Evolutionary conservation across 192 early-diverging fungal species (phyloP).

Genomic region (Dissophora globulifera): DNA sequence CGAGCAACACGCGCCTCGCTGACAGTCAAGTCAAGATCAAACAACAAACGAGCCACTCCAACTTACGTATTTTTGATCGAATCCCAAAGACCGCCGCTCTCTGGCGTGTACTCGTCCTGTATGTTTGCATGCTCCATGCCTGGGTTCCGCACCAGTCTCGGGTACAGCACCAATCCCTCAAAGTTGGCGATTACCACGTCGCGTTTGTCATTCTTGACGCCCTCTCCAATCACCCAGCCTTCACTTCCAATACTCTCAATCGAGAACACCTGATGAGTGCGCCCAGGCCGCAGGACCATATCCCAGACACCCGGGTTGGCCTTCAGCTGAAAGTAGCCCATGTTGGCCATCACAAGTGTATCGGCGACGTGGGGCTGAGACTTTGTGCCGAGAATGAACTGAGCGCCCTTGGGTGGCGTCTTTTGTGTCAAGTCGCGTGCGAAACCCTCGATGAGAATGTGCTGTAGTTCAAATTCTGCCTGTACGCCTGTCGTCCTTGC

Average conservation of each 20-base stretch:
- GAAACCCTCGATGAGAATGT: slow-evolving; percentile 94
- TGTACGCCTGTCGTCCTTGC: slow-evolving; percentile 62
- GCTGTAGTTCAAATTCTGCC: slow-evolving; percentile 80
- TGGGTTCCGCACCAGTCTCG: slow-evolving; percentile 78
- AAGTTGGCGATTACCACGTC: slow-evolving; percentile 79
- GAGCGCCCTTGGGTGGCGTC: slow-evolving; percentile 89
- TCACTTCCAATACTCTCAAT: slow-evolving; percentile 71
- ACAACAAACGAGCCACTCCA: background rate
- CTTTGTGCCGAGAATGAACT: slow-evolving; percentile 86
- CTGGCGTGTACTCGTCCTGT: slow-evolving; percentile 31
- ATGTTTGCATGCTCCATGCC: slow-evolving; percentile 74
- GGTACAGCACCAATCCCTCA: slow-evolving; percentile 85
- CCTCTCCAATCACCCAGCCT: slow-evolving; percentile 53
- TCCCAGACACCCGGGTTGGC: slow-evolving; percentile 92
- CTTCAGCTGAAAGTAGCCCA: slow-evolving; percentile 97
- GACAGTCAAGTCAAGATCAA: background rate
- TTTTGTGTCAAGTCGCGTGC: slow-evolving; percentile 73
- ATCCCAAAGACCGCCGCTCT: slow-evolving; percentile 64
- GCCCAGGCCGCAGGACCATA: slow-evolving; percentile 82
- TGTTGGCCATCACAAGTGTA: slow-evolving; percentile 99
- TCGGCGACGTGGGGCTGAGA: slow-evolving; percentile 73
- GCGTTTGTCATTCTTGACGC: slow-evolving; percentile 58
- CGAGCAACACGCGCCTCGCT: too few species aligned
- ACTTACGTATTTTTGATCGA: slow-evolving; percentile 69
- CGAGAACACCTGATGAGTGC: slow-evolving; percentile 82